Conservation (phyloP, 116 monocot species). For the Posidonia oceanica region DNA sequence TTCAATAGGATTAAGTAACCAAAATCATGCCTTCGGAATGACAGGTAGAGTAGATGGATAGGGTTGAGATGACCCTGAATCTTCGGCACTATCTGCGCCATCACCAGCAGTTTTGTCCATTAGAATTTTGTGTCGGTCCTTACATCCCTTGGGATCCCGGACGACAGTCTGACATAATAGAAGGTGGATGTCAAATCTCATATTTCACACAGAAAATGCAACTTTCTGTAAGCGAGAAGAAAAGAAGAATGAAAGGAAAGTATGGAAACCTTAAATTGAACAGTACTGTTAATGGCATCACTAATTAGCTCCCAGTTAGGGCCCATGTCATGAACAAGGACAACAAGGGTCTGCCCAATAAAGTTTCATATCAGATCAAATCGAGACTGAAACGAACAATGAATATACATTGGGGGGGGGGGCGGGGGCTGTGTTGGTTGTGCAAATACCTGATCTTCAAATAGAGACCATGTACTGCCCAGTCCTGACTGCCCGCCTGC, state of each 20-base stretch:
- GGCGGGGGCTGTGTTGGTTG: too few relatives aligned
- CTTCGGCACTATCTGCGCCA: constrained; percentile 98
- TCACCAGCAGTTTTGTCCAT: constrained; percentile 83
- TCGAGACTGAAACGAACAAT: neutral
- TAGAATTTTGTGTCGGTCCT: constrained; percentile 81
- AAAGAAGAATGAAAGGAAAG: too few relatives aligned
- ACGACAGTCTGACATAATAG: constrained; percentile 50
- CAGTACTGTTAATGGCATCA: constrained; percentile 87
- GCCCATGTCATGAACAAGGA: constrained; percentile 99
- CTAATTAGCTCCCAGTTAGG: constrained; percentile 98
- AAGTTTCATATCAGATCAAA: neutral
- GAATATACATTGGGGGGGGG: neutral
- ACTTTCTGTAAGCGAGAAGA: too few relatives aligned
- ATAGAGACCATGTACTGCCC: constrained; percentile 74
- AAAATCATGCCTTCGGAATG: constrained; percentile 78
- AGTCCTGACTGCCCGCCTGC: constrained; percentile 47
- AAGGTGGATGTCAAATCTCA: neutral
- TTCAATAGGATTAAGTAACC: neutral
- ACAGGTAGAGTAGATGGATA: constrained; percentile 89
- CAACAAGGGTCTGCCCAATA: constrained; percentile 63
- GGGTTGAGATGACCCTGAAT: constrained; percentile 96
- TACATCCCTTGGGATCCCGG: constrained; percentile 84
- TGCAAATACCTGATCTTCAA: constrained; percentile 85
- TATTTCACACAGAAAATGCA: neutral
- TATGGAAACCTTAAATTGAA: constrained; percentile 72